A percentile compares a stretch with the other conserved stretches of the same genome.
Conservation (phyloP, 1,284 basidiomycete species). For the Pyrrhoderma noxium region DNA sequence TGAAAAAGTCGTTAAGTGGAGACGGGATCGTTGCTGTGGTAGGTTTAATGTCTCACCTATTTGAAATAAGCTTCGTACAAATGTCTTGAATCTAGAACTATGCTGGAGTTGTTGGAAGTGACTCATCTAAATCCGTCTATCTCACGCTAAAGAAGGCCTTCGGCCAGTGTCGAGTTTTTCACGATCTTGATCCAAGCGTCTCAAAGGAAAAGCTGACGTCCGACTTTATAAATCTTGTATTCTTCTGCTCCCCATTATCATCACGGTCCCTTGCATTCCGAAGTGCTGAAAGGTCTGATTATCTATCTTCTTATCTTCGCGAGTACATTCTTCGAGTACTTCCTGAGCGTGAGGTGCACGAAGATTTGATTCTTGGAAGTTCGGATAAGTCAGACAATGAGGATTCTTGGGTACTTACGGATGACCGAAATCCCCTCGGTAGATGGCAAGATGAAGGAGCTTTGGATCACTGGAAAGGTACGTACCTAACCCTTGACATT, state of each 20-base stretch:
- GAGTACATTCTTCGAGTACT: slow-evolving; percentile 38
- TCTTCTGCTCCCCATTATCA: slow-evolving; percentile 64
- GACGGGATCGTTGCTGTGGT: slow-evolving; percentile 79
- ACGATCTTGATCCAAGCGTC: slow-evolving; percentile 49
- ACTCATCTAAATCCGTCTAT: slow-evolving; percentile 59
- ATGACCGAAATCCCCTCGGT: slow-evolving; percentile 51
- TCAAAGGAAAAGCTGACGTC: slow-evolving; percentile 39
- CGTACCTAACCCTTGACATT: background rate
- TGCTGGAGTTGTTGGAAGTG: slow-evolving; percentile 59
- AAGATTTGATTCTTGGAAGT: slow-evolving; percentile 39
- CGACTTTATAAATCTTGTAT: slow-evolving; percentile 73
- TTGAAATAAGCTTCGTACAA: too few relatives aligned
- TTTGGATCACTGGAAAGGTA: slow-evolving; percentile 70
- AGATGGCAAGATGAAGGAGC: slow-evolving; percentile 55
- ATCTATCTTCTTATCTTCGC: slow-evolving; percentile 60
- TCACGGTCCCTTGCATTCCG: slow-evolving; percentile 58
- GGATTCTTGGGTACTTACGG: slow-evolving; percentile 45
- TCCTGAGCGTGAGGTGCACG: slow-evolving; percentile 46
- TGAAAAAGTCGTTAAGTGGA: slow-evolving; percentile 56
- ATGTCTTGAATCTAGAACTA: slow-evolving; percentile 48
- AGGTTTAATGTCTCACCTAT: too few relatives aligned
- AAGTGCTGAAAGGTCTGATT: slow-evolving; percentile 44
- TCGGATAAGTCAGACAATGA: slow-evolving; percentile 30
- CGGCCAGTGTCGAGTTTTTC: slow-evolving; percentile 72
- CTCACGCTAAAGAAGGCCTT: slow-evolving; percentile 64